Conservation (phyloP, 495 filamentous ascomycete genomes). For the Immersiella caudata region DNA sequence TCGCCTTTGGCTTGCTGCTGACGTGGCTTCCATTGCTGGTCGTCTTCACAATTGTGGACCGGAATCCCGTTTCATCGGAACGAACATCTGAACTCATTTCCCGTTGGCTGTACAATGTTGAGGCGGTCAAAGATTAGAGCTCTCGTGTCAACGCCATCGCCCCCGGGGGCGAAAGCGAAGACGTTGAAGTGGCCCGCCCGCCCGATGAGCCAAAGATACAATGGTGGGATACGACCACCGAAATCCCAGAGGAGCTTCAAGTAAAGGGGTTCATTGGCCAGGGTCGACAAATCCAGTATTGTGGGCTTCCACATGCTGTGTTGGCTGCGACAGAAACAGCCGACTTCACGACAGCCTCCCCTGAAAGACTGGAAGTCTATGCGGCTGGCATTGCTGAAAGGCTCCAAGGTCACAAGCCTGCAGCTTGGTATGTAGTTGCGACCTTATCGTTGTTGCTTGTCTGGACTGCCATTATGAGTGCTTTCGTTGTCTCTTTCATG, state of each 20-base stretch:
- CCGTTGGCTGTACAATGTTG: constrained; percentile 19
- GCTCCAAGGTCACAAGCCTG: not conserved
- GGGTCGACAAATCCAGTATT: constrained; percentile 17
- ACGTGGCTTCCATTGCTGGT: constrained; percentile 24
- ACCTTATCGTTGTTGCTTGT: constrained; percentile 1
- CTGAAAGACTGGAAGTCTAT: not conserved
- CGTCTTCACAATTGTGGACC: constrained; percentile 20
- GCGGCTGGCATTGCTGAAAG: not conserved
- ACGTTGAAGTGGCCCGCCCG: not conserved
- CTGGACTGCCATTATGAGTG: constrained; percentile 13
- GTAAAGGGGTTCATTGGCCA: constrained; percentile 19
- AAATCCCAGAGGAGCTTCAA: not conserved
- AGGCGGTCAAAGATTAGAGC: not conserved
- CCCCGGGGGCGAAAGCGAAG: not conserved
- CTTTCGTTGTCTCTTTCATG: constrained; percentile 20
- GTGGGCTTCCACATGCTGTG: constrained; percentile 15
- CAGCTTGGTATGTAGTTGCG: constrained; percentile 1
- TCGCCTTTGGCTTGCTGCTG: constrained; percentile 15
- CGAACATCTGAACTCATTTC: constrained; percentile 8
- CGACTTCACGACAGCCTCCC: not conserved
- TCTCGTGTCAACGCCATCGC: not conserved
- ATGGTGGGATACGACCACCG: constrained; percentile 4
- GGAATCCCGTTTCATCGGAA: constrained; percentile 20
- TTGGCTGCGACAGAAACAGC: not conserved
- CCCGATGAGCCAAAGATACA: not conserved